These are phyloP conservation scores for Gaeumannomyces sp. DNA, from an alignment of 2,329 filamentous ascomycete species.

Conservation along the genomic window DNA sequence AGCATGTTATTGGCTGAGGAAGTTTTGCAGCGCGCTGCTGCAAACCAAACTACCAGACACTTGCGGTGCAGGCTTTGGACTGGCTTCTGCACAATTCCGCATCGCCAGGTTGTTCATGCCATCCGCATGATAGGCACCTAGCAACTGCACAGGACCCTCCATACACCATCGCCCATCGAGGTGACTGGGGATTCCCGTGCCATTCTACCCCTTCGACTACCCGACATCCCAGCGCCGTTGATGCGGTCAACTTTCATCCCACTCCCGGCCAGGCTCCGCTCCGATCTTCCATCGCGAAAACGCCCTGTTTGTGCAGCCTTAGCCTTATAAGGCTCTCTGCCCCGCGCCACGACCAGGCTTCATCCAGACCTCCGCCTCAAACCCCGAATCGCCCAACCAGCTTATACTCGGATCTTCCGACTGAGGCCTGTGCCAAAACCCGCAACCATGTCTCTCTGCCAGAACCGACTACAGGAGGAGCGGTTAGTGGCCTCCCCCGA, in stretches of 20 bases:
- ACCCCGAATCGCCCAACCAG: background rate
- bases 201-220: background rate
- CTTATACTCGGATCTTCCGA: too few relatives aligned
- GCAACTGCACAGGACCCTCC: background rate
- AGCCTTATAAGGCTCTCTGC: background rate
- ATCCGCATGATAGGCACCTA: background rate
- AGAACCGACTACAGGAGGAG: constrained; percentile 83
- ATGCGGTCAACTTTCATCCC: background rate
- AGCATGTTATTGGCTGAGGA: background rate
- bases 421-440: background rate
- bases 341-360: background rate
- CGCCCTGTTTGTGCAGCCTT: background rate
- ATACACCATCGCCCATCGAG: background rate
- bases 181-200: background rate
- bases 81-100: background rate
- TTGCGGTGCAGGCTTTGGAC: too few relatives aligned
- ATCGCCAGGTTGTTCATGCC: background rate
- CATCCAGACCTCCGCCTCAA: background rate
- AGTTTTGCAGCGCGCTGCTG: background rate
- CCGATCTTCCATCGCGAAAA: background rate
- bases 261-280: background rate
- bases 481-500: constrained; percentile 47
- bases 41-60: background rate
- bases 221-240: background rate
- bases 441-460: constrained; percentile 71